phyloP scores from a whole-genome alignment of 352 stramenopile species.

The Phytophthora melonis region DNA sequence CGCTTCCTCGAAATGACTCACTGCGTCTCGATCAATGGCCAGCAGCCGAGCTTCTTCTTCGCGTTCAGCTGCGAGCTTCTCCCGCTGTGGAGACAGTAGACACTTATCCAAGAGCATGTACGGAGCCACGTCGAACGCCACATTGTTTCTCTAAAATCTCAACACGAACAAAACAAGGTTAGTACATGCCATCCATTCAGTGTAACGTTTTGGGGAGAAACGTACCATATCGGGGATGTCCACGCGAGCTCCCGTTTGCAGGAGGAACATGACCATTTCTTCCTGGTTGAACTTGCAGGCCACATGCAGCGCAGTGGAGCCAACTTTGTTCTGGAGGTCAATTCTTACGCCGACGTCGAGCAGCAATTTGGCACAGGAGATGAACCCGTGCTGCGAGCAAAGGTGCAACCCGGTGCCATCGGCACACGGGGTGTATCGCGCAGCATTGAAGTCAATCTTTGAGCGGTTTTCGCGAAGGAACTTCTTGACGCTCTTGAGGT shows the following conservation, averaged over 20 bases:
- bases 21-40: constrained; percentile 20
- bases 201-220: not conserved
- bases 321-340: constrained; percentile 64
- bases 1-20: constrained; percentile 24
- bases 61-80: constrained; percentile 24
- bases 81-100: constrained; percentile 45
- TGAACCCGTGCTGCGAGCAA: constrained; percentile 63
- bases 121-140: constrained; percentile 61
- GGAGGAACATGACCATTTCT: constrained; percentile 46
- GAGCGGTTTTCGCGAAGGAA: constrained; percentile 46
- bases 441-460: constrained; percentile 52
- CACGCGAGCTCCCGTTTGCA: constrained; percentile 45
- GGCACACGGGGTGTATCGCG: constrained; percentile 47
- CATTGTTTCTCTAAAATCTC: constrained; percentile 42
- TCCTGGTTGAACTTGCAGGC: constrained; percentile 62
- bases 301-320: constrained; percentile 62
- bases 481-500: constrained; percentile 55
- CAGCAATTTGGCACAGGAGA: constrained; percentile 50
- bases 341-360: constrained; percentile 45
- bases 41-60: constrained; percentile 30
- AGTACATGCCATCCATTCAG: not conserved
- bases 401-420: constrained; percentile 62
- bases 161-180: constrained; percentile 12
- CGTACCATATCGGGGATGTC: constrained; percentile 61
- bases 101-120: constrained; percentile 54